These are phyloP conservation scores for Aspergillus sp. DNA, from an alignment of 2,329 filamentous ascomycete species.

Conservation along the genomic window DNA sequence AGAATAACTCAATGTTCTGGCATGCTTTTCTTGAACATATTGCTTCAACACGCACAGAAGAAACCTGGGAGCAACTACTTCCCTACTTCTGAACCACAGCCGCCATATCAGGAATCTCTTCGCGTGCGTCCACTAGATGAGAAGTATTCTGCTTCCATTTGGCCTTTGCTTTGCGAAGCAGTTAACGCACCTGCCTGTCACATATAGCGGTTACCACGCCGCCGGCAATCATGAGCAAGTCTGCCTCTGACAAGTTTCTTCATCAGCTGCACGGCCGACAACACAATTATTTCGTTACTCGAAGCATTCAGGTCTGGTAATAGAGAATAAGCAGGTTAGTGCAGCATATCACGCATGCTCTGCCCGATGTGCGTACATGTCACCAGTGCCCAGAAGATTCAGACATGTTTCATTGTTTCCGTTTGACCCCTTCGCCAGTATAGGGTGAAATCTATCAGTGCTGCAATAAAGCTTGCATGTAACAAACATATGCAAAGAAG, in stretches of 20 bases:
- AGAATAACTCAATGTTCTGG: not conserved
- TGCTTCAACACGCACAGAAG: not conserved
- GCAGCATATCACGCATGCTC: too few relatives aligned
- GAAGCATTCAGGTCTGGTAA: too few relatives aligned
- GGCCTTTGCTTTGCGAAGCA: slow-evolving; percentile 33
- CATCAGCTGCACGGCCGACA: not conserved
- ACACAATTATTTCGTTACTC: not conserved
- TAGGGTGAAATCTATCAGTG: slow-evolving; percentile 59
- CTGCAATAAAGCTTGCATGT: slow-evolving; percentile 58
- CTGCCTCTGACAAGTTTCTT: not conserved
- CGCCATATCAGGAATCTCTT: not conserved
- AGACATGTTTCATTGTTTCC: too few relatives aligned
- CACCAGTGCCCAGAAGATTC: too few relatives aligned
- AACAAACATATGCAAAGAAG: slow-evolving; percentile 67
- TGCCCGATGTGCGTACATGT: too few relatives aligned
- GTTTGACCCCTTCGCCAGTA: slow-evolving; percentile 43
- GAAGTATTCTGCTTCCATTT: slow-evolving; percentile 20
- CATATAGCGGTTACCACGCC: not conserved
- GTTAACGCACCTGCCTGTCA: slow-evolving; percentile 32
- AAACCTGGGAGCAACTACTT: not conserved
- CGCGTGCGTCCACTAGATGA: slow-evolving; percentile 8
- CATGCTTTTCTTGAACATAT: slow-evolving; percentile 11
- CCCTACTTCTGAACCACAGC: slow-evolving; percentile 12
- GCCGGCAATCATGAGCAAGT: not conserved
- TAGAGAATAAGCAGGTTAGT: too few relatives aligned